A percentile compares a stretch with the other conserved stretches of the same genome.
These are phyloP conservation scores for Amanita pallidorosea DNA, from an alignment of 768 basidiomycete species.

Conservation along the genomic window DNA sequence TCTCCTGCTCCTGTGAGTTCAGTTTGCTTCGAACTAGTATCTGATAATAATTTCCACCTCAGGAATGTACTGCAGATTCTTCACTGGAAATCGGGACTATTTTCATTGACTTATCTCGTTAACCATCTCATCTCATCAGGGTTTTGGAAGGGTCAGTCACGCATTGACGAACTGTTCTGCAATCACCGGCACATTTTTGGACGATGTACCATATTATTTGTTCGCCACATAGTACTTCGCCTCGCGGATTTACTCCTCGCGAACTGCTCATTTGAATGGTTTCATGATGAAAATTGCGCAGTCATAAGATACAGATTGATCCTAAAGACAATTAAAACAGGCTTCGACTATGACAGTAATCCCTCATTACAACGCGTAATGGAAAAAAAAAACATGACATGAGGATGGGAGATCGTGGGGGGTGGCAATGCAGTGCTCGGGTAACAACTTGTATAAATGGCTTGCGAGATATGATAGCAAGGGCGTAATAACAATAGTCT, in stretches of 20 bases:
- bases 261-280: too few species aligned
- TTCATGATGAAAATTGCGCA: background rate
- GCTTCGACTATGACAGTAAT: conserved; percentile 67
- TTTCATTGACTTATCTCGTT: background rate
- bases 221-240: background rate
- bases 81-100: conserved; percentile 22
- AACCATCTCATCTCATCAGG: background rate
- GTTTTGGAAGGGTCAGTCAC: background rate
- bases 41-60: background rate
- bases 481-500: background rate
- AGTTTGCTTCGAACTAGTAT: background rate
- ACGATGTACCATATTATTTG: too few species aligned
- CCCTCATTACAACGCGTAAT: conserved; percentile 77
- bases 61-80: conserved; percentile 29
- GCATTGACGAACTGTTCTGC: background rate
- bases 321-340: conserved; percentile 24
- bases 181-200: too few species aligned
- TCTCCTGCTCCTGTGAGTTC: conserved; percentile 36
- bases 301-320: background rate
- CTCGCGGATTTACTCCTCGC: too few species aligned
- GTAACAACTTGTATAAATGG: conserved; percentile 32
- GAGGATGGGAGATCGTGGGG: conserved; percentile 33
- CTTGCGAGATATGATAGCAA: conserved; percentile 18
- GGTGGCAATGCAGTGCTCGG: conserved; percentile 54
- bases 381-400: conserved; percentile 81